phyloP scores from a whole-genome alignment of 495 filamentous ascomycete species.

The Beverwykella pulmonaria region DNA sequence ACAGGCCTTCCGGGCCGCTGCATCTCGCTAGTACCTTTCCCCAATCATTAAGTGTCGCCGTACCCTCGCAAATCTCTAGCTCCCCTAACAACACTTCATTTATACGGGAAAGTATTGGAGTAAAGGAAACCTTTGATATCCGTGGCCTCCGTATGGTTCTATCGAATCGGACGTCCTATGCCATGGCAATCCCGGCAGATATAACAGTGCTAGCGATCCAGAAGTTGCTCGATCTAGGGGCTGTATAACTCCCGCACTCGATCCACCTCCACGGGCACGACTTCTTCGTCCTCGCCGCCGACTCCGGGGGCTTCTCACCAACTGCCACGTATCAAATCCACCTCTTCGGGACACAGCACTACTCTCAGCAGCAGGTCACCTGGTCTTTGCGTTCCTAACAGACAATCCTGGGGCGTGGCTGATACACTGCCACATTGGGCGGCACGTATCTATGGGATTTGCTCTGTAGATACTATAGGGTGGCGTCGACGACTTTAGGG shows the following conservation, averaged over 20 bases:
- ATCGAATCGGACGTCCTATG: too few species aligned
- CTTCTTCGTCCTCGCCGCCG: constrained; percentile 43
- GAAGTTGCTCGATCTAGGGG: constrained; percentile 42
- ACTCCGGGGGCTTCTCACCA: constrained; percentile 27
- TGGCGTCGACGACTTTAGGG: constrained; percentile 25
- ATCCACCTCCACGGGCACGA: constrained; percentile 48
- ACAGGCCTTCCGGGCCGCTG: too few species aligned
- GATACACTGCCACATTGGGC: constrained; percentile 46
- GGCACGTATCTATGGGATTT: constrained; percentile 44
- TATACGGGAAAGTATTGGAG: too few species aligned
- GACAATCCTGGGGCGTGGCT: constrained; percentile 47
- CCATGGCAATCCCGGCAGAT: too few species aligned
- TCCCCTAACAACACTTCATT: too few species aligned
- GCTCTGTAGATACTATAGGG: constrained; percentile 45
- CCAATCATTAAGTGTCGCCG: too few species aligned
- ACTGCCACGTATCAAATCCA: constrained; percentile 36
- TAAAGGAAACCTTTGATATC: too few species aligned
- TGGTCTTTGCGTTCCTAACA: constrained; percentile 41
- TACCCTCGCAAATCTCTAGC: too few species aligned
- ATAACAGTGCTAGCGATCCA: constrained; percentile 35
- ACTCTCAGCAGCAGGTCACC: constrained; percentile 38
- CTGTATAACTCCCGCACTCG: constrained; percentile 42
- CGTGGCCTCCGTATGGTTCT: too few species aligned
- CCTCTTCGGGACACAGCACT: constrained; percentile 42
- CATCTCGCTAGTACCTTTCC: too few species aligned